Percentiles rank a stretch among this genome's conserved stretches.
These are phyloP conservation scores for Debaryomyces nepalensis DNA, from an alignment of 1,139 yeast genomes.

Conservation along the genomic window DNA sequence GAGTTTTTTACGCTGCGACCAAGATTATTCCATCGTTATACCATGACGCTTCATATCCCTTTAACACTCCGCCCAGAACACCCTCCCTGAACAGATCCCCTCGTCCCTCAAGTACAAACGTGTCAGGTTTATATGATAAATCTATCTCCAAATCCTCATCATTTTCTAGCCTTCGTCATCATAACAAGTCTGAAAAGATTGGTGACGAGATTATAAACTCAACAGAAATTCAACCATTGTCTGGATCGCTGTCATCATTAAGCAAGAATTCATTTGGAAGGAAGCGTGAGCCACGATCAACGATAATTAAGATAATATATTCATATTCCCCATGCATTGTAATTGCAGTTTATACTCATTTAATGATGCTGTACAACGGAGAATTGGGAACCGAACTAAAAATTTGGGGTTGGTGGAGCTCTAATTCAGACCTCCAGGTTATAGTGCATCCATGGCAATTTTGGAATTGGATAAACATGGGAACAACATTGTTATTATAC, in stretches of 20 bases:
- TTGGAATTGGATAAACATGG: constrained; percentile 96
- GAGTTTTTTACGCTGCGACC: constrained; percentile 91
- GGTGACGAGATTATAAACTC: constrained; percentile 5
- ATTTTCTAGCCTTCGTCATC: constrained; percentile 1
- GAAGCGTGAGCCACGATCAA: constrained; percentile 38
- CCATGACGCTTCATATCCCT: constrained; percentile 42
- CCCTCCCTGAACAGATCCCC: constrained; percentile 25
- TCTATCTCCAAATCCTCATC: constrained; percentile 9
- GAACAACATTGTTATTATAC: constrained; percentile 76
- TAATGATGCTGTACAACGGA: constrained; percentile 87
- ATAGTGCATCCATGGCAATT: constrained; percentile 84
- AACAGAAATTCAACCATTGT: constrained; percentile 2
- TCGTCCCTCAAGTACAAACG: constrained; percentile 23
- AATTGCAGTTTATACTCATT: constrained; percentile 91
- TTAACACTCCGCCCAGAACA: constrained; percentile 41
- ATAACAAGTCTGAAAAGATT: neutral
- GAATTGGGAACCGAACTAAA: constrained; percentile 65
- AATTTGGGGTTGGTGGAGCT: constrained; percentile 60
- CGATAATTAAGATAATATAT: constrained; percentile 65
- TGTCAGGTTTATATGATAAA: constrained; percentile 2
- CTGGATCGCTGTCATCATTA: neutral
- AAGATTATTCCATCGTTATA: constrained; percentile 84
- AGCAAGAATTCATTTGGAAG: constrained; percentile 2
- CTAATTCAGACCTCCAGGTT: constrained; percentile 26
- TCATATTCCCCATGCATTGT: constrained; percentile 92